A percentile compares a stretch with the other conserved stretches of the same genome.
phyloP scores from a whole-genome alignment of 768 basidiomycete species.

The Tylopilus plumbeoviolaceoides region DNA sequence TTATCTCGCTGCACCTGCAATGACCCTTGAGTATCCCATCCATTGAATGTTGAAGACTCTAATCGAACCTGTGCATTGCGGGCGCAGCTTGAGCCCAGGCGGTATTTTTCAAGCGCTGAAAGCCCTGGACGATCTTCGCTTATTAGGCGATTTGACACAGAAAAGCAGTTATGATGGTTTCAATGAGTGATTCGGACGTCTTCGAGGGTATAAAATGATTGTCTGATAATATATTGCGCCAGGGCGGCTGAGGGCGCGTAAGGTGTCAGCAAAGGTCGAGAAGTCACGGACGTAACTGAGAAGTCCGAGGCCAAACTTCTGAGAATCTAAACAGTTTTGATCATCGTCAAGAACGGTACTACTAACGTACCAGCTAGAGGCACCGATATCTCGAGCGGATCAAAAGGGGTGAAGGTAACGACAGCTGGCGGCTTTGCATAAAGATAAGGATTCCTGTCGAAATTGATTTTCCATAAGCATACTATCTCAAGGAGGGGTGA shows the following conservation, averaged over 20 bases:
- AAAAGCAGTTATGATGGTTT: too few species aligned
- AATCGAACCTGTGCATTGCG: too few species aligned
- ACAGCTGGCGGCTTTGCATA: conserved; percentile 11
- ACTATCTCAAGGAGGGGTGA: conserved; percentile 4
- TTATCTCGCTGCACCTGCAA: too few species aligned
- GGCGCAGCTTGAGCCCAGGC: too few species aligned
- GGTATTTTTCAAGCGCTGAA: too few species aligned
- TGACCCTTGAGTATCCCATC: too few species aligned
- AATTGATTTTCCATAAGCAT: conserved; percentile 15
- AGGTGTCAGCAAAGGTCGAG: conserved; percentile 19
- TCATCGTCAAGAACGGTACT: conserved; percentile 14
- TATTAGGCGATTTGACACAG: too few species aligned
- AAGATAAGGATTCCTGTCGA: conserved; percentile 18
- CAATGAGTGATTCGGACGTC: too few species aligned
- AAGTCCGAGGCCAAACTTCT: conserved; percentile 33
- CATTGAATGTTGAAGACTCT: too few species aligned
- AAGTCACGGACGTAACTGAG: conserved; percentile 32
- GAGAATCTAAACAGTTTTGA: conserved; percentile 27
- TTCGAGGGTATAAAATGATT: too few species aligned
- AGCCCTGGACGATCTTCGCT: too few species aligned
- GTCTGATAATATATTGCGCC: conserved; percentile 14
- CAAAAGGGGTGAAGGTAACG: conserved; percentile 16
- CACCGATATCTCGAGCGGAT: conserved; percentile 13
- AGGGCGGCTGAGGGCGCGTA: conserved; percentile 30
- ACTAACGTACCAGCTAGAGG: conserved; percentile 14